Conservation (phyloP, 2,329 filamentous ascomycete genomes). For the Pseudogymnoascus sp. region DNA sequence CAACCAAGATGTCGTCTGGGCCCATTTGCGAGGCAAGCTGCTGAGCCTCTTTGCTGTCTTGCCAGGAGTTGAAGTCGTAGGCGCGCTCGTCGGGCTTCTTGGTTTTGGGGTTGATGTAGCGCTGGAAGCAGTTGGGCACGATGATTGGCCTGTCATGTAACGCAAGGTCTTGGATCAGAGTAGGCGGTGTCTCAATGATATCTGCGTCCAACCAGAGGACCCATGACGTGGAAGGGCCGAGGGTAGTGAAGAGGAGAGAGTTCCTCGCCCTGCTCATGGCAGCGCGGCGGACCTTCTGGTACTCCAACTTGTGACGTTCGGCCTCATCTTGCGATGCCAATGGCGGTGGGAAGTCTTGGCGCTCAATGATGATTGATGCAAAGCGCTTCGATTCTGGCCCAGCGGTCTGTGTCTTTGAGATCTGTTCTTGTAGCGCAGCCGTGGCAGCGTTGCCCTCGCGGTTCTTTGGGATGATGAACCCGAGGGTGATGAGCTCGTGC, state of each 20-base stretch:
- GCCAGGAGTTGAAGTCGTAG: constrained; percentile 98
- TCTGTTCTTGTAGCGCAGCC: constrained; percentile 70
- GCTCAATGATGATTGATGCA: constrained; percentile 84
- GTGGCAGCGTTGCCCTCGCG: constrained; percentile 87
- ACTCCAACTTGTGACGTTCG: constrained; percentile 83
- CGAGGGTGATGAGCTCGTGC: constrained; percentile 87
- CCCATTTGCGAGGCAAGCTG: constrained; percentile 72
- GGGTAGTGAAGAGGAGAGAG: constrained; percentile 86
- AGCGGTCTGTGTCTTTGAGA: constrained; percentile 71
- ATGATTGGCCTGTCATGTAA: constrained; percentile 82
- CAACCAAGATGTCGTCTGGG: constrained; percentile 82
- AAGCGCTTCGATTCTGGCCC: constrained; percentile 76
- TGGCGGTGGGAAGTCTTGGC: constrained; percentile 87
- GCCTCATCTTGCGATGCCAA: constrained; percentile 72
- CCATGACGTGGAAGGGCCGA: constrained; percentile 88
- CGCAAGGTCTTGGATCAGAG: constrained; percentile 86
- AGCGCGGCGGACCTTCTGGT: constrained; percentile 77
- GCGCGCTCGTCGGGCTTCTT: constrained; percentile 67
- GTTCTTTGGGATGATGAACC: constrained; percentile 92
- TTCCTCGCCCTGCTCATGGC: constrained; percentile 93
- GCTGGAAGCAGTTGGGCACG: constrained; percentile 91
- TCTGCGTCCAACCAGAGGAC: constrained; percentile 94
- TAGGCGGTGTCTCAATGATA: constrained; percentile 76
- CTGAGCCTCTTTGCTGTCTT: constrained; percentile 74
- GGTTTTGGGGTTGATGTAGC: constrained; percentile 61